Evolutionary conservation across 2,329 filamentous ascomycete genomes (phyloP).

Genomic region (Neofusicoccum sp.): DNA sequence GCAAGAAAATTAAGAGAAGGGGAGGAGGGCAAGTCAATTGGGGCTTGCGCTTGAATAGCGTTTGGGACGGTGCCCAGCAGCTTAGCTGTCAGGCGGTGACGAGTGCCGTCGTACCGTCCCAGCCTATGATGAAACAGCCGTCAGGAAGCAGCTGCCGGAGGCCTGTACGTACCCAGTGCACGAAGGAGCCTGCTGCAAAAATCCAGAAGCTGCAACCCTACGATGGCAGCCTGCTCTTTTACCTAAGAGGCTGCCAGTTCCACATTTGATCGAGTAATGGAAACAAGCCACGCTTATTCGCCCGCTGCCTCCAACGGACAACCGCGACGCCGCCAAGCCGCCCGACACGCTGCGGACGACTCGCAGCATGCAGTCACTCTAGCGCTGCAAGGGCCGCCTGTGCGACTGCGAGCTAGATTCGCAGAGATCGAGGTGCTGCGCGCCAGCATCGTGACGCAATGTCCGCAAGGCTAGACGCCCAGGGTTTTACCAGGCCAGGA

Average conservation of each 20-base stretch:
- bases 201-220: conserved; percentile 6
- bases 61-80: conserved; percentile 11
- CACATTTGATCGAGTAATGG: conserved; percentile 20
- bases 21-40: conserved; percentile 1
- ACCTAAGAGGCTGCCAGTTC: conserved; percentile 16
- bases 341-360: neutral
- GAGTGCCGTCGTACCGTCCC: neutral
- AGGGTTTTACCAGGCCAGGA: neutral
- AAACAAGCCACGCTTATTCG: conserved; percentile 17
- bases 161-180: neutral
- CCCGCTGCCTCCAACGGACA: neutral
- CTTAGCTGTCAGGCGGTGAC: conserved; percentile 10
- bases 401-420: neutral
- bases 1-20: neutral
- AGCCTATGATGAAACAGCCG: conserved; percentile 10
- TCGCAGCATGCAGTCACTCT: neutral
- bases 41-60: conserved; percentile 6
- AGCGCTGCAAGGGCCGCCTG: neutral
- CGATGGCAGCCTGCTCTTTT: conserved; percentile 14
- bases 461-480: conserved; percentile 8
- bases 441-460: conserved; percentile 3
- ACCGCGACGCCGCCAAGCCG: neutral
- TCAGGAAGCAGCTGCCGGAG: neutral
- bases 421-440: neutral
- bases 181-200: neutral